phyloP scores from a whole-genome alignment of 176 grass and related monocot species.

The Phragmites australis region DNA sequence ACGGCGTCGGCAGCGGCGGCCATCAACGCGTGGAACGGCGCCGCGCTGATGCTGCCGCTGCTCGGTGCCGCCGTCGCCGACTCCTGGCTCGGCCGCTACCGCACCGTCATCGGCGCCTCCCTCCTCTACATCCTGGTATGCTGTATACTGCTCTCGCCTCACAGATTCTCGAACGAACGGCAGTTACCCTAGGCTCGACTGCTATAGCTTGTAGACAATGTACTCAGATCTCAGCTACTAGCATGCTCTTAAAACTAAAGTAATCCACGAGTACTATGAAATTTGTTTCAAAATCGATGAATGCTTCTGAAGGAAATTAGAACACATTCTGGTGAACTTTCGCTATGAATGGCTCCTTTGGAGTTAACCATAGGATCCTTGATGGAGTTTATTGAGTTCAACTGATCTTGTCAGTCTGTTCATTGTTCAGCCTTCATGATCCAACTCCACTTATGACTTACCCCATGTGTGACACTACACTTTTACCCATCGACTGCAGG shows the following conservation, averaged over 20 bases:
- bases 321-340: neutral
- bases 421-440: neutral
- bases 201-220: neutral
- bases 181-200: neutral
- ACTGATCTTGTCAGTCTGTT: neutral
- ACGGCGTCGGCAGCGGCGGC: slow-evolving; percentile 58
- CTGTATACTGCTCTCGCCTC: neutral
- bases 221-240: neutral
- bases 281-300: neutral
- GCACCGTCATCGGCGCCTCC: slow-evolving; percentile 42
- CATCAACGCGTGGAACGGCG: slow-evolving; percentile 53
- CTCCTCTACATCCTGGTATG: slow-evolving; percentile 61
- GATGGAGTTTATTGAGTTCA: neutral
- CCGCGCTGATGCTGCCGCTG: slow-evolving; percentile 47
- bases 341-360: neutral
- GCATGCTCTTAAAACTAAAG: neutral
- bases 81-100: slow-evolving; percentile 66
- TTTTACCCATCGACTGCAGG: neutral
- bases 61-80: slow-evolving; percentile 61
- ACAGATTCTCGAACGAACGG: neutral
- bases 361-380: neutral
- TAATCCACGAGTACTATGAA: neutral
- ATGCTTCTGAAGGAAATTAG: neutral
- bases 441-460: neutral
- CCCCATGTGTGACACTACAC: neutral